These are phyloP conservation scores for Castanea sativa DNA, from an alignment of 306 rosid genomes.

Conservation along the genomic window DNA sequence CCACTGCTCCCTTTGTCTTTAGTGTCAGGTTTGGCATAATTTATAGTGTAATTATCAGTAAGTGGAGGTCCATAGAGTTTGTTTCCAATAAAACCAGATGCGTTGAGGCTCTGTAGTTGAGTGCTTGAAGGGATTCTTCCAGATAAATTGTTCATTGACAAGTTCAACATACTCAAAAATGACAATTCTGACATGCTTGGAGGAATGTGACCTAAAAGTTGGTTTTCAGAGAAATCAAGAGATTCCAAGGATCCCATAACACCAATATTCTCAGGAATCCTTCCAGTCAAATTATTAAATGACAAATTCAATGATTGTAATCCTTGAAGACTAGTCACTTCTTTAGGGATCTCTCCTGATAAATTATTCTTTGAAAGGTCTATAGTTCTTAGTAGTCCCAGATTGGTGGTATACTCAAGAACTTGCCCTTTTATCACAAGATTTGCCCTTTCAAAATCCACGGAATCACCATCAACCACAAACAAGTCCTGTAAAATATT, in stretches of 20 bases:
- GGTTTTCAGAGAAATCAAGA: not conserved
- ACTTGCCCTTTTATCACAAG: too few species aligned
- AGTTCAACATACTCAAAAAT: not conserved
- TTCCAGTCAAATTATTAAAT: not conserved
- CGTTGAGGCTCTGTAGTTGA: not conserved
- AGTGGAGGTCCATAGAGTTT: slow-evolving; percentile 4
- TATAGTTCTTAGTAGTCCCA: not conserved
- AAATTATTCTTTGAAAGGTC: not conserved
- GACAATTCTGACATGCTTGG: not conserved
- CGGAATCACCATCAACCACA: too few species aligned
- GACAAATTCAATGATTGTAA: not conserved
- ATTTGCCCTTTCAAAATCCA: too few species aligned
- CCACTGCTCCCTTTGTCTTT: too few species aligned
- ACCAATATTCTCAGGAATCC: not conserved
- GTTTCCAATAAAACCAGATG: not conserved
- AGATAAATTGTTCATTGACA: not conserved
- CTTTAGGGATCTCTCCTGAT: not conserved
- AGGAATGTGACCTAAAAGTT: not conserved
- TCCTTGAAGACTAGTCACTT: slow-evolving; percentile 1
- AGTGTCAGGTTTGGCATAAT: too few species aligned
- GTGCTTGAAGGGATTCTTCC: slow-evolving; percentile 6
- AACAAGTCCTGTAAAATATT: too few species aligned
- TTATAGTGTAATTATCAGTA: not conserved
- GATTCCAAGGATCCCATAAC: not conserved
- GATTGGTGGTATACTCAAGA: not conserved